Percentiles rank a stretch among this genome's conserved stretches.
Conservation (phyloP, 2,329 filamentous ascomycete species). For the Ampelomyces quisqualis region DNA sequence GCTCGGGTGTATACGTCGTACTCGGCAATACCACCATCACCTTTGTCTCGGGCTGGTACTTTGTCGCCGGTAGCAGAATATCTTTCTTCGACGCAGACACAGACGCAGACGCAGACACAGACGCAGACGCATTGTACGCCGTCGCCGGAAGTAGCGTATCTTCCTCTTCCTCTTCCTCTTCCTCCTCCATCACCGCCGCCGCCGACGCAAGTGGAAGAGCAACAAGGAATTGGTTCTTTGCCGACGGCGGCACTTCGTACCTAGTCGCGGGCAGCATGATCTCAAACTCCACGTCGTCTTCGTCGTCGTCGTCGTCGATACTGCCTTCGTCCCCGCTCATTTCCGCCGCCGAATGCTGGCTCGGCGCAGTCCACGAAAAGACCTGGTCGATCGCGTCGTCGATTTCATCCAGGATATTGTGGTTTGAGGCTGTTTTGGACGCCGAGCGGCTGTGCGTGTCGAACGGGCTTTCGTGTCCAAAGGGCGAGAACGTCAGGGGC, state of each 20-base stretch:
- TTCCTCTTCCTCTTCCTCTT: background rate
- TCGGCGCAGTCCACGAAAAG: slow-evolving; percentile 18
- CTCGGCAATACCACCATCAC: slow-evolving; percentile 4
- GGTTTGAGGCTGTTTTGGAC: slow-evolving; percentile 9
- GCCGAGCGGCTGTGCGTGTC: slow-evolving; percentile 14
- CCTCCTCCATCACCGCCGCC: background rate
- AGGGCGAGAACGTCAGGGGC: slow-evolving; percentile 20
- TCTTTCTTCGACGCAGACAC: background rate
- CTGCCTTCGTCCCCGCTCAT: background rate
- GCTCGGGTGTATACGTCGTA: slow-evolving; percentile 10
- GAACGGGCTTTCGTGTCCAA: slow-evolving; percentile 15
- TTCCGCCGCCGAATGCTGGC: background rate
- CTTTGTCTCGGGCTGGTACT: slow-evolving; percentile 11
- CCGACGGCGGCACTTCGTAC: slow-evolving; percentile 6
- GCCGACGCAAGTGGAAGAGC: too few species aligned
- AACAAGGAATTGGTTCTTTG: too few species aligned
- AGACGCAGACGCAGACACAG: too few species aligned
- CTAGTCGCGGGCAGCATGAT: slow-evolving; percentile 9
- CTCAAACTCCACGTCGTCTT: background rate
- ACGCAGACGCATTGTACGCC: too few species aligned
- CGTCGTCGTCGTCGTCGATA: background rate
- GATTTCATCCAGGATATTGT: slow-evolving; percentile 24
- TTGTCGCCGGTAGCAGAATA: slow-evolving; percentile 14
- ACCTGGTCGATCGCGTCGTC: slow-evolving; percentile 30
- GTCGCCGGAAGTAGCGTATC: background rate